These are phyloP conservation scores for Jackrogersella minutella DNA, from an alignment of 495 filamentous ascomycete genomes.

Conservation along the genomic window DNA sequence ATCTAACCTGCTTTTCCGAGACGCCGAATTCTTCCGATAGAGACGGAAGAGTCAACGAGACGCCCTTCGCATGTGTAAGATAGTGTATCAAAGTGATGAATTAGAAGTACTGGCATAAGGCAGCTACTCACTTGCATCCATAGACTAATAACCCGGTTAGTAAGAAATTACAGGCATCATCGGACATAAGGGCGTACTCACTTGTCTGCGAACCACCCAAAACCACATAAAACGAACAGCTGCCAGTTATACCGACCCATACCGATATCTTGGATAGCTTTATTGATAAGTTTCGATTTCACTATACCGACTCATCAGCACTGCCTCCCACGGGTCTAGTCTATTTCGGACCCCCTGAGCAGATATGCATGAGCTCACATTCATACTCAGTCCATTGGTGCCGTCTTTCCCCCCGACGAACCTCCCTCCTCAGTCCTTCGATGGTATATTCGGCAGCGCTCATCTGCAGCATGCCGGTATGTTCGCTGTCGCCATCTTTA, in stretches of 20 bases:
- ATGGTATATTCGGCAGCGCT: conserved; percentile 58
- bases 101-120: background rate
- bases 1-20: conserved; percentile 59
- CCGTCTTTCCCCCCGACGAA: conserved; percentile 51
- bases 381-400: conserved; percentile 58
- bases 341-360: background rate
- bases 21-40: conserved; percentile 71
- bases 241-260: conserved; percentile 91
- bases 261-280: conserved; percentile 82
- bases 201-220: conserved; percentile 74
- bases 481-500: conserved; percentile 49
- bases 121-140: conserved; percentile 59
- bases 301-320: conserved; percentile 49
- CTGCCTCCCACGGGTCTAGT: background rate
- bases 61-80: conserved; percentile 63
- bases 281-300: conserved; percentile 71
- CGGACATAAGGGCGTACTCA: conserved; percentile 37
- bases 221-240: conserved; percentile 81
- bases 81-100: conserved; percentile 2
- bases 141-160: conserved; percentile 46
- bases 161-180: background rate
- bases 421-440: conserved; percentile 57
- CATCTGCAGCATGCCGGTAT: conserved; percentile 52
- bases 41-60: conserved; percentile 77
- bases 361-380: conserved; percentile 50